Percentiles rank a stretch among this genome's conserved stretches.
Conservation (phyloP, 441 rosid genomes). For the Pelargonium fulgidum region DNA sequence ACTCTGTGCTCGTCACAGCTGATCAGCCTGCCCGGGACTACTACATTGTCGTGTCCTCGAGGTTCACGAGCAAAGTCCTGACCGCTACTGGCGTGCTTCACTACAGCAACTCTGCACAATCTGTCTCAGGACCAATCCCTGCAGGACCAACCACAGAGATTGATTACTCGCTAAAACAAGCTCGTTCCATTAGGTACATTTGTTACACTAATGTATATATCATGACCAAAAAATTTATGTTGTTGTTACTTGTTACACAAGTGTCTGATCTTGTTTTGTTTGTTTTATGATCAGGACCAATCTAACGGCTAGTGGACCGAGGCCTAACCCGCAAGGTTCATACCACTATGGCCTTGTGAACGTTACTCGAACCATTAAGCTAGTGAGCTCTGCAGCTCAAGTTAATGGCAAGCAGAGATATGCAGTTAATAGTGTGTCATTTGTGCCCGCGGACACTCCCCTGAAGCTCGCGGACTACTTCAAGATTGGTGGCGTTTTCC, state of each 20-base stretch:
- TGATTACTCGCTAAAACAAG: constrained; percentile 87
- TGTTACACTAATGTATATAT: too few relatives aligned
- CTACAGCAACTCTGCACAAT: constrained; percentile 65
- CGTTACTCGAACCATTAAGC: constrained; percentile 41
- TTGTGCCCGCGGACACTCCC: constrained; percentile 50
- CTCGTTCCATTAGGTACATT: constrained; percentile 70
- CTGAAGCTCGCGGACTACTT: constrained; percentile 61
- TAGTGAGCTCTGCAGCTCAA: constrained; percentile 42
- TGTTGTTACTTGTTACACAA: background rate
- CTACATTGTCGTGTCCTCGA: constrained; percentile 73
- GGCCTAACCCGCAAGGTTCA: constrained; percentile 72
- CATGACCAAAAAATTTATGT: background rate
- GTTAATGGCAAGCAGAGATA: constrained; percentile 52
- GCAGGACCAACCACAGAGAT: constrained; percentile 72
- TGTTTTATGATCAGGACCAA: constrained; percentile 40
- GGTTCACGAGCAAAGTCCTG: constrained; percentile 52
- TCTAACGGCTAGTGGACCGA: constrained; percentile 64
- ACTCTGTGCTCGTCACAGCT: constrained; percentile 73
- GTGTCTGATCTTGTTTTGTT: background rate
- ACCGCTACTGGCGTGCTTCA: constrained; percentile 62
- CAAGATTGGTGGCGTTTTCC: constrained; percentile 48
- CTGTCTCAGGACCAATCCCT: constrained; percentile 65
- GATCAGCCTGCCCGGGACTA: constrained; percentile 78
- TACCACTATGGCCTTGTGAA: constrained; percentile 60
- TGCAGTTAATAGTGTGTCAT: constrained; percentile 52